These are phyloP conservation scores for Rhizopogon sp. DNA, from an alignment of 768 basidiomycete species.

Conservation along the genomic window DNA sequence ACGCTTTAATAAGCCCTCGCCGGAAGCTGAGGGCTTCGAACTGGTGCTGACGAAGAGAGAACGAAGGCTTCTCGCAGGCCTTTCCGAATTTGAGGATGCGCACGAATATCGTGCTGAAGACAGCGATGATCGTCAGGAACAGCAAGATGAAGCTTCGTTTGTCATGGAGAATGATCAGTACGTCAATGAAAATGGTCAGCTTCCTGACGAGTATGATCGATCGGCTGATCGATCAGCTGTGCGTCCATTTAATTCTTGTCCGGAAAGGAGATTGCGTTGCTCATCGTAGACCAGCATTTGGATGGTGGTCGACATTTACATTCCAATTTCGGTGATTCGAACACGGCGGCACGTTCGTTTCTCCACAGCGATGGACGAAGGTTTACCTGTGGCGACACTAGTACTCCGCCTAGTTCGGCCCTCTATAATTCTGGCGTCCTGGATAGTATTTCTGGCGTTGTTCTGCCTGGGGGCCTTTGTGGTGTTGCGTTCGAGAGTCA, in stretches of 20 bases:
- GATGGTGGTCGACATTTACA: too few relatives aligned
- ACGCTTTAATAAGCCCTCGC: neutral
- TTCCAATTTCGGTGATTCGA: too few relatives aligned
- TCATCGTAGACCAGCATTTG: too few relatives aligned
- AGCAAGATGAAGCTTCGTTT: neutral
- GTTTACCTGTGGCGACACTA: too few relatives aligned
- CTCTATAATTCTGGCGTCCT: neutral
- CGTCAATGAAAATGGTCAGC: neutral
- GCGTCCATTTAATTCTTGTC: too few relatives aligned
- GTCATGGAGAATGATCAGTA: neutral
- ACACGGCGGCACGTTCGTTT: too few relatives aligned
- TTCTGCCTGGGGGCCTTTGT: neutral
- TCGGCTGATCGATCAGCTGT: too few relatives aligned
- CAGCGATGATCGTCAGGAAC: neutral
- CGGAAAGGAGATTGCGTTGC: too few relatives aligned
- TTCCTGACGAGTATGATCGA: neutral
- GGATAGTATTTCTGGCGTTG: too few relatives aligned
- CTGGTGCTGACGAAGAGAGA: slow-evolving; percentile 23
- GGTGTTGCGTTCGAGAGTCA: slow-evolving; percentile 10
- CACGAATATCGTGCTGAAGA: neutral
- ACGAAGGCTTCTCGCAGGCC: slow-evolving; percentile 11
- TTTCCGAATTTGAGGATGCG: neutral
- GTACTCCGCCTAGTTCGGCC: too few relatives aligned
- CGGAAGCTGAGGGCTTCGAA: slow-evolving; percentile 3
- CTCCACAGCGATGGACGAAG: too few relatives aligned